These are phyloP conservation scores for Amanita subjunquillea DNA, from an alignment of 768 basidiomycete species.

Conservation along the genomic window DNA sequence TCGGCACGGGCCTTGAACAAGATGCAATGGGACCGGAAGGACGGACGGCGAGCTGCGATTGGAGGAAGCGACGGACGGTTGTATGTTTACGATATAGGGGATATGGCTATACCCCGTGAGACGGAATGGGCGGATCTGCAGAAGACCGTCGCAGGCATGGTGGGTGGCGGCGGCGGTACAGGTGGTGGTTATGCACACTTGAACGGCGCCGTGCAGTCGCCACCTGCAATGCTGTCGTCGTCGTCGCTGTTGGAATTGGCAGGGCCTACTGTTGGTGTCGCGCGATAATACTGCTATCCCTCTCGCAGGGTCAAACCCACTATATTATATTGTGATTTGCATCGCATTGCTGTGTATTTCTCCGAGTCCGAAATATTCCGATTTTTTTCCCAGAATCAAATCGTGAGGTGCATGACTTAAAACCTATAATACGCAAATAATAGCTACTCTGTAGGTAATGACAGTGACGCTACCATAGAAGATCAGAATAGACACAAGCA, in stretches of 20 bases:
- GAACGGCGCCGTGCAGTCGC: conserved; percentile 27
- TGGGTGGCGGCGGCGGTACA: conserved; percentile 32
- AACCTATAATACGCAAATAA: no score
- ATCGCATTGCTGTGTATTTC: no score
- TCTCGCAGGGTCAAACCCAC: no score
- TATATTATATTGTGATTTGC: no score
- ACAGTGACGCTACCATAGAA: no score
- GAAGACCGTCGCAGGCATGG: conserved; percentile 70
- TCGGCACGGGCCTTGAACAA: conserved; percentile 87
- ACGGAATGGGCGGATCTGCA: conserved; percentile 92
- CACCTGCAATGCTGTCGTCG: conserved; percentile 1
- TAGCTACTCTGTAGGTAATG: no score
- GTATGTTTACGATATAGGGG: conserved; percentile 93
- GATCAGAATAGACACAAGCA: conserved; percentile 26
- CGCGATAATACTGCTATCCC: background rate
- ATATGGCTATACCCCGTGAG: conserved; percentile 81
- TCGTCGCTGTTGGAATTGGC: conserved; percentile 4
- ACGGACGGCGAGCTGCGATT: conserved; percentile 81
- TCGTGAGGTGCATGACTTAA: no score
- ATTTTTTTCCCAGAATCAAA: no score
- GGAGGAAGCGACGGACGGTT: conserved; percentile 89
- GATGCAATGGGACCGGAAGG: conserved; percentile 88
- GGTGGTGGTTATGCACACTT: conserved; percentile 16
- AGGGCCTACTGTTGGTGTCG: background rate
- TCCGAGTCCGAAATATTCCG: no score